Base-by-base conservation (phyloP, 371 early-diverging fungal genomes). In the Rhizopus microsporus region DNA sequence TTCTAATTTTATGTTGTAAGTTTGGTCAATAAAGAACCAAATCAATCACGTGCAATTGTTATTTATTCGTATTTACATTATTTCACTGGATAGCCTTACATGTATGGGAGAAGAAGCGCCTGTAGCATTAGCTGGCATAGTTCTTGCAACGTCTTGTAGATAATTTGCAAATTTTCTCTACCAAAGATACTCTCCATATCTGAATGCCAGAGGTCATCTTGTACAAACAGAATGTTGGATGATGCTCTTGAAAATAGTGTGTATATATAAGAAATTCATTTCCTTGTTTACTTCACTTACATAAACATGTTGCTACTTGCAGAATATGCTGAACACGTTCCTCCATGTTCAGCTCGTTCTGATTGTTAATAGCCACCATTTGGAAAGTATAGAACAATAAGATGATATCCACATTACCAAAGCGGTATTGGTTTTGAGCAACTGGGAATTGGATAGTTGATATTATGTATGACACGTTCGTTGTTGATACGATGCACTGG, bases 91-190 rank as follows among this genome's bases (percentile, higher is more conserved):
- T n/a, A n/a, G n/a, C n/a, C n/a, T n/a, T n/a, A n/a, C n/a, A n/a
- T n/a, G n/a, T n/a, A n/a, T n/a, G n/a, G n/a, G n/a, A n/a, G n/a
- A n/a, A n/a, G n/a, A n/a, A n/a, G n/a, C n/a, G n/a, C n/a, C n/a
- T n/a, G n/a, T n/a, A n/a, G n/a, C n/a, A n/a, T n/a, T n/a, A n/a
- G n/a, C n/a, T n/a, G n/a, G n/a, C n/a, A n/a, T n/a, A n/a, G n/a
- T n/a, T 47, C 43, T 43, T 43, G 43, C 43, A 43, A 43, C 43
- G 43, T 43, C 43, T 43, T 4, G 12, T 43, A 15, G 15, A 43
- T 4, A n/a, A 13, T 43, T 15, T 43, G 43, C 43, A 43, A 43
- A 3, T 43, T 43, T 8, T 43, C 43, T 43, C 43, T 43, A 43
- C 43, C 43, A 37, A 37, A 37, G 2, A 37, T 37, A 2, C 12